These are phyloP conservation scores for Termitomyces sp. DNA, from an alignment of 768 basidiomycete species.

Conservation along the genomic window DNA sequence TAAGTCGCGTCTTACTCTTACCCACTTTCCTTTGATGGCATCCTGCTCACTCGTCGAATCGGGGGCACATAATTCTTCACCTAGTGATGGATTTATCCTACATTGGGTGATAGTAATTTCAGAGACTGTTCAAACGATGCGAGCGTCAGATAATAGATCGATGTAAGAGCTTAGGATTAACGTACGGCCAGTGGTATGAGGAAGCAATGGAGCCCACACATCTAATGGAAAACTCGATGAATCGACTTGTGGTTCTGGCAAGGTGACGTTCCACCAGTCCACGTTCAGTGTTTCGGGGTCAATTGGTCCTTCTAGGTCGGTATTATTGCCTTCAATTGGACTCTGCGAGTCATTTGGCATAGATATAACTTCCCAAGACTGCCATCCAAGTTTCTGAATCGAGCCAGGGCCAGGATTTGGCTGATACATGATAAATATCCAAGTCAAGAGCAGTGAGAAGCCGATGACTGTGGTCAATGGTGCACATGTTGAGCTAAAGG, in stretches of 20 bases:
- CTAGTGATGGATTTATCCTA: conserved; percentile 54
- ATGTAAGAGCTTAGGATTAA: conserved; percentile 13
- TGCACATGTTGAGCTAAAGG: conserved; percentile 48
- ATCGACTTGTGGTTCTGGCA: conserved; percentile 39
- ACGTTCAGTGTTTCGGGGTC: conserved; percentile 25
- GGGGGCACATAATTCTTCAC: conserved; percentile 63
- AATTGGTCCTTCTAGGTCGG: conserved; percentile 10
- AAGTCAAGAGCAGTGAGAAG: conserved; percentile 71
- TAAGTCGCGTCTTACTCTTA: conserved; percentile 78
- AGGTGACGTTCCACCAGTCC: conserved; percentile 71
- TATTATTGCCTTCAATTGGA: conserved; percentile 11
- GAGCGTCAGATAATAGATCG: background rate
- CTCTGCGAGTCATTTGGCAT: conserved; percentile 17
- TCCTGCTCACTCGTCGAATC: conserved; percentile 67
- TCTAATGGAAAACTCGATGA: conserved; percentile 75
- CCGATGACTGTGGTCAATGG: conserved; percentile 59
- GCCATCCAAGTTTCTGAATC: conserved; percentile 80
- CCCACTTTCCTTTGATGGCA: conserved; percentile 83
- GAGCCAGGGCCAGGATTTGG: conserved; percentile 70
- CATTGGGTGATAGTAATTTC: conserved; percentile 75
- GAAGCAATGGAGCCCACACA: conserved; percentile 72
- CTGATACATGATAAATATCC: conserved; percentile 79
- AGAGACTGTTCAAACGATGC: conserved; percentile 49
- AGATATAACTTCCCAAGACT: conserved; percentile 73
- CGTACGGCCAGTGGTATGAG: conserved; percentile 75